phyloP scores from a whole-genome alignment of 371 early-diverging fungal genomes.

The Smittium culicis region DNA sequence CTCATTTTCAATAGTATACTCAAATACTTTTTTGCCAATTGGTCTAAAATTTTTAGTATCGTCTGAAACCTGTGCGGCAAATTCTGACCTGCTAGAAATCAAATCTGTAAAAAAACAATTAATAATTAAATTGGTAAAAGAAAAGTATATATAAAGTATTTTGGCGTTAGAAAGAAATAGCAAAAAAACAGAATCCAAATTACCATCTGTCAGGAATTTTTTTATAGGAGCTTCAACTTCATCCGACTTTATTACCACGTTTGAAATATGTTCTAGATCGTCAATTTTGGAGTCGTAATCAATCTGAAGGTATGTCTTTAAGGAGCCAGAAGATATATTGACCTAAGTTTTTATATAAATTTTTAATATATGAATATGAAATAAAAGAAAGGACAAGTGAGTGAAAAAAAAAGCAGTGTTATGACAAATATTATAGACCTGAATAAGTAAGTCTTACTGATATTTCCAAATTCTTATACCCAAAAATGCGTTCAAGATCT shows the following conservation, averaged over 20 bases:
- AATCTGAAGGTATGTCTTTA: constrained; percentile 51
- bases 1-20: constrained; percentile 37
- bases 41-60: constrained; percentile 40
- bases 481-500: constrained; percentile 71
- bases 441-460: constrained; percentile 14
- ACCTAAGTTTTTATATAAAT: constrained; percentile 19
- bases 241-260: constrained; percentile 23
- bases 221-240: constrained; percentile 23
- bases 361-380: not conserved
- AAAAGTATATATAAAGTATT: not conserved
- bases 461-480: constrained; percentile 65
- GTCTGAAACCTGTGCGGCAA: constrained; percentile 38
- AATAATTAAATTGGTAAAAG: not conserved
- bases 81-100: constrained; percentile 41
- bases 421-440: constrained; percentile 30
- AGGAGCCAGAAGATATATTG: constrained; percentile 60
- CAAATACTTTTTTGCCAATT: constrained; percentile 37
- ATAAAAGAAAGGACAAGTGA: too few species aligned
- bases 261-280: constrained; percentile 20
- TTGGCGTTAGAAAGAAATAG: too few species aligned
- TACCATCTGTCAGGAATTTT: constrained; percentile 12
- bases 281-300: constrained; percentile 32
- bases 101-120: constrained; percentile 27
- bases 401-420: too few species aligned
- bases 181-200: not conserved